A percentile compares a stretch with the other conserved stretches of the same genome.
phyloP scores from a whole-genome alignment of 768 basidiomycete species.

The Termitomyces titanicus region DNA sequence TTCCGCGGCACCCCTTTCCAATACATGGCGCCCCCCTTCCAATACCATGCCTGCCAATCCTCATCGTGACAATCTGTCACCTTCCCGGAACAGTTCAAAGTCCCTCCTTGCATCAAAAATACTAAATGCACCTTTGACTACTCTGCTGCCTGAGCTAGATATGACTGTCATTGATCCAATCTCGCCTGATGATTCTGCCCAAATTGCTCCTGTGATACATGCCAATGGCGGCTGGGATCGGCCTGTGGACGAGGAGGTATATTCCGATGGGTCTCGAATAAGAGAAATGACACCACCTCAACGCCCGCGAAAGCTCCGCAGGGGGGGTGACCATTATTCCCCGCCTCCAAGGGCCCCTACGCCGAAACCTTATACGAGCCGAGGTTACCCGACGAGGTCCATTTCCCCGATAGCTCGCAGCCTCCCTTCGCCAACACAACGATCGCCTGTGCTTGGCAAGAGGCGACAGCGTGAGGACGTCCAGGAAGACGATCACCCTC shows the following conservation, averaged over 20 bases:
- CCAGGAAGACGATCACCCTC: constrained; percentile 14
- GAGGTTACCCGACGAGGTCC: neutral
- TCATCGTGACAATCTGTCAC: neutral
- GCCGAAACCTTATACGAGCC: neutral
- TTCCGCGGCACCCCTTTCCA: neutral
- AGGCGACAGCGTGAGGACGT: constrained; percentile 19
- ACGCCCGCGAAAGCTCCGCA: neutral
- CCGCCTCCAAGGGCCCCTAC: constrained; percentile 4
- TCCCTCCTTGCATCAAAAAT: neutral
- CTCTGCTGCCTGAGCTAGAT: neutral
- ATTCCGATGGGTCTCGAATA: neutral
- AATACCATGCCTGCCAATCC: neutral
- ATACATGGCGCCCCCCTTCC: neutral
- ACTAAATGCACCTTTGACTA: neutral
- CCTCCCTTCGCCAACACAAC: neutral
- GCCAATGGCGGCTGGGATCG: constrained; percentile 10
- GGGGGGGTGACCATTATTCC: constrained; percentile 14
- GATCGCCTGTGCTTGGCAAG: constrained; percentile 12
- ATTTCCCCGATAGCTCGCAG: neutral
- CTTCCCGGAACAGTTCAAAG: neutral
- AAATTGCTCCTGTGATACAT: constrained; percentile 12
- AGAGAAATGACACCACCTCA: neutral
- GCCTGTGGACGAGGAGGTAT: constrained; percentile 9
- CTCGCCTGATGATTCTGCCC: constrained; percentile 6
- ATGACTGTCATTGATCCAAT: neutral